Conservation (phyloP, 2,329 filamentous ascomycete species). For the Aspergillus cejpii region DNA sequence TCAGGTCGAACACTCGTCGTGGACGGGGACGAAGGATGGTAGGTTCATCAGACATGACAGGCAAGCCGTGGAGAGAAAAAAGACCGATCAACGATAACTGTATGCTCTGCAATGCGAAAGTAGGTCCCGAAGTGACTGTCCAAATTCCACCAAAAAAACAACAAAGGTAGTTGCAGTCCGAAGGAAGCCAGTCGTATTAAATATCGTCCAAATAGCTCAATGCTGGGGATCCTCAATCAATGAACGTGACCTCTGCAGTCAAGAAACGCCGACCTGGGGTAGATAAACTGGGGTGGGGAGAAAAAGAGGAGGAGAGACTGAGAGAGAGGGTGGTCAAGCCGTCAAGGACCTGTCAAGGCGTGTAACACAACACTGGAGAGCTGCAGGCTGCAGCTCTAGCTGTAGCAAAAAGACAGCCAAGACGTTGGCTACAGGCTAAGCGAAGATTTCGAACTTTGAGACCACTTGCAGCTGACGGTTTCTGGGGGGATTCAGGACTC, state of each 20-base stretch:
- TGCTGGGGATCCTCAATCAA: neutral
- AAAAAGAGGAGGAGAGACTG: neutral
- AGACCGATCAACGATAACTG: neutral
- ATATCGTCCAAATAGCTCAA: neutral
- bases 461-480: too few species aligned
- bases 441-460: too few species aligned
- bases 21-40: constrained; percentile 63
- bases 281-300: neutral
- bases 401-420: too few species aligned
- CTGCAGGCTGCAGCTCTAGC: too few species aligned
- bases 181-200: neutral
- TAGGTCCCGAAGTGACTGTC: too few species aligned
- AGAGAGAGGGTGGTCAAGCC: too few species aligned
- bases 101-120: neutral
- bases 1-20: constrained; percentile 62
- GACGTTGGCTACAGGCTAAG: too few species aligned
- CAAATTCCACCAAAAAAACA: neutral
- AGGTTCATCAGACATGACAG: constrained; percentile 38
- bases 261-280: neutral
- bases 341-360: neutral
- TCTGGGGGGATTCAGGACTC: too few species aligned
- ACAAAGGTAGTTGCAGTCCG: too few species aligned
- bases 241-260: neutral
- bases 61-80: constrained; percentile 1
- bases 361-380: neutral